Base-by-base conservation (phyloP, 176 grass and related monocot genomes). In the Eragrostis nindensis region DNA sequence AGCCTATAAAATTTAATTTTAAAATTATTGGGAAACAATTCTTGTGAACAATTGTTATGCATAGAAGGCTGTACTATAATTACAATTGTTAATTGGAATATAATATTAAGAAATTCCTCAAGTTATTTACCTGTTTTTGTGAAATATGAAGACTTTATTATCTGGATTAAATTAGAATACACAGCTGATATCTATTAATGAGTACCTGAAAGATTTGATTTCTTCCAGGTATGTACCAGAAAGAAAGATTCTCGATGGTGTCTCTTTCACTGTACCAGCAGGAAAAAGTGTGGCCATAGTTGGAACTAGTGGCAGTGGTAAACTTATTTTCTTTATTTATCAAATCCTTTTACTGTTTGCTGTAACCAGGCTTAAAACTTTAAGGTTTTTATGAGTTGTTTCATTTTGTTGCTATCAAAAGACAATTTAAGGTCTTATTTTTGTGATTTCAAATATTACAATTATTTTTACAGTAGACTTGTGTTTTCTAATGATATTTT, bases 281-380 rank as follows among this genome's bases (percentile, higher is more conserved):
- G 96, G 96, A 84, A 95, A 81, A 86, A 98, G 88, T 63, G 75
- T 91, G 77, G 96, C 96, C 19, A 98, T 95, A 79, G 96, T 98
- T 77, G 96, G 96, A 89, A 91, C 96, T 73, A 98, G 96, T 76
- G 96, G 96, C 65, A 95, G 96, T 21, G 96, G 96, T 98, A 93
- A 92, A 40, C 38, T 30, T 30, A 46, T 79, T 79, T 66, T 66
- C 21, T 27, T 53, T 79, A 53, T 41, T 24, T 24, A 42, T 62
- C 60, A 66, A 83, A 49, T 11, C 49, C 40, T 52, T 29, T 29
- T 50, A 71, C 49, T 27, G 45, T 27, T 68, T 83, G n/a, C 42
- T 74, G 30, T 40, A 52, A 44, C 80, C 24, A 68, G 49, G 50
- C 15, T 19, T 40, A 46, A 46, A 65, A 45, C 19, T 88, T 38